These are phyloP conservation scores for Trypanosoma rangeli DNA, from an alignment of 208 protist species.

Conservation along the genomic window DNA sequence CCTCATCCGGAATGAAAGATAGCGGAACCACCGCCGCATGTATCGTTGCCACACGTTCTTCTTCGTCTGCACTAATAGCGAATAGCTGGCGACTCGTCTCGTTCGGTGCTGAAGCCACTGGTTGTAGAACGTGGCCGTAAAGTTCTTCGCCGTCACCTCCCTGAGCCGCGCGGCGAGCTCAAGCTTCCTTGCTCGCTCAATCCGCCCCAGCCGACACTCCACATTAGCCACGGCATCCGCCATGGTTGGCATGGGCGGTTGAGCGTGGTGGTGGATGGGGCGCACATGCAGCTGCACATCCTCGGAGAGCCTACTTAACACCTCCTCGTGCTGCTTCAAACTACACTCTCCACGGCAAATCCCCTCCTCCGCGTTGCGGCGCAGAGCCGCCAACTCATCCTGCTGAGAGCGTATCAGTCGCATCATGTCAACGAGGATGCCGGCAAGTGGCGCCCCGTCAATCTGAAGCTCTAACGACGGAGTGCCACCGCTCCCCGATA, in stretches of 20 bases:
- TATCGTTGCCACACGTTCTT: conserved; percentile 13
- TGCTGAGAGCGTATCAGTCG: conserved; percentile 22
- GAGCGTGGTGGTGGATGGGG: conserved; percentile 12
- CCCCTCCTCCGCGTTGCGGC: conserved; percentile 1
- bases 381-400: conserved; percentile 13
- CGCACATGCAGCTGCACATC: conserved; percentile 26
- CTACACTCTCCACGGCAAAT: conserved; percentile 3
- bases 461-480: conserved; percentile 15
- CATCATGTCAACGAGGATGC: conserved; percentile 18
- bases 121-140: conserved; percentile 4
- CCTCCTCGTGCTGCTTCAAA: conserved; percentile 8
- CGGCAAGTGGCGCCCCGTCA: conserved; percentile 13
- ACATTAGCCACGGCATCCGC: conserved; percentile 24
- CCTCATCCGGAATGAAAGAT: neutral
- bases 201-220: conserved; percentile 18
- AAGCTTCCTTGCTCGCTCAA: conserved; percentile 9
- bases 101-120: neutral
- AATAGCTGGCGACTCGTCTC: neutral
- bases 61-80: neutral
- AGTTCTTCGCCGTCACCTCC: neutral
- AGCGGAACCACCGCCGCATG: conserved; percentile 16
- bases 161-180: neutral
- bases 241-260: conserved; percentile 22
- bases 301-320: neutral
- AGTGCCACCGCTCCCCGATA: neutral